These are phyloP conservation scores for Fremontodendron californicum DNA, from an alignment of 345 rosid genomes.

Conservation along the genomic window DNA sequence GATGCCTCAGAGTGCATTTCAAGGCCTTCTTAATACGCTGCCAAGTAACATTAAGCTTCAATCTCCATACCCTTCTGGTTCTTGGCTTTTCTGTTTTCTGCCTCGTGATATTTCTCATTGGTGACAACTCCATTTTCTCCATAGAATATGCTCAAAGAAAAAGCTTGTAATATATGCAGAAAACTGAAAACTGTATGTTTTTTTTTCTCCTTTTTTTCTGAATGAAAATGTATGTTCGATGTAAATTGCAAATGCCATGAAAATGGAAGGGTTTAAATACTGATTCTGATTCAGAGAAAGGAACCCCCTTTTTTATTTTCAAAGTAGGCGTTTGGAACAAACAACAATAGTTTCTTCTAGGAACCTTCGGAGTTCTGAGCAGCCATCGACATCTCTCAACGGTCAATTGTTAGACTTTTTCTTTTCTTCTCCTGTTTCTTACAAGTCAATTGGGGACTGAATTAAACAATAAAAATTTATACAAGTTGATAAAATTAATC, in stretches of 20 bases:
- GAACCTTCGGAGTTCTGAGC: neutral
- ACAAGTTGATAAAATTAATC: neutral
- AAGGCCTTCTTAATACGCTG: conserved; percentile 32
- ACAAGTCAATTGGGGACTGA: neutral
- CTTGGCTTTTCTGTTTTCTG: conserved; percentile 29
- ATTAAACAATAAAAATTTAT: neutral
- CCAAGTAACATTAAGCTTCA: conserved; percentile 41
- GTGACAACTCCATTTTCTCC: conserved; percentile 27
- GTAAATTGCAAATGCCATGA: neutral
- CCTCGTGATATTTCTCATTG: conserved; percentile 16
- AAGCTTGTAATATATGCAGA: neutral
- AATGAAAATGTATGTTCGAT: neutral
- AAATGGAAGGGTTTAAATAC: neutral
- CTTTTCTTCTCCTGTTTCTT: neutral
- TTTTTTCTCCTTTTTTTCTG: neutral
- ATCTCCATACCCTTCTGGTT: conserved; percentile 30
- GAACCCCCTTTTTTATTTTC: neutral
- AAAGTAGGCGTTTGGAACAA: neutral
- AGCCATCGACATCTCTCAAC: neutral
- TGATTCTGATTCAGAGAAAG: neutral
- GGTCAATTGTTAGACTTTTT: neutral
- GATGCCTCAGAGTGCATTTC: conserved; percentile 10
- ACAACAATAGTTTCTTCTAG: neutral
- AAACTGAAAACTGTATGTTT: neutral
- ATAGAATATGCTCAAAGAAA: neutral